These are phyloP conservation scores for Candida anutae DNA, from an alignment of 1,139 yeast species.

Conservation along the genomic window DNA sequence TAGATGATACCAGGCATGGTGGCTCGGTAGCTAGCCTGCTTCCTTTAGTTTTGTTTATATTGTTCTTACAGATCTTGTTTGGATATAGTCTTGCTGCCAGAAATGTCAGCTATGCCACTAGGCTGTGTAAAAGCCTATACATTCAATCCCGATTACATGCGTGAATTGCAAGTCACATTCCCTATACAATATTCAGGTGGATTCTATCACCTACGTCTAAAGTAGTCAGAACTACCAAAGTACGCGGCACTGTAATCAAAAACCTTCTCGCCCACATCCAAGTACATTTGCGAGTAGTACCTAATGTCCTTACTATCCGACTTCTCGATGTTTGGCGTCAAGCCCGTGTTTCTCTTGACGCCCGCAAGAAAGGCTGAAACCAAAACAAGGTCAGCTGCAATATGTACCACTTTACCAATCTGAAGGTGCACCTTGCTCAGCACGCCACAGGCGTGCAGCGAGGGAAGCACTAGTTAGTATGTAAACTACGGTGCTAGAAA, in stretches of 20 bases:
- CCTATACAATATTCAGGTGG: too few species aligned
- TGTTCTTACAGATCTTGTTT: too few species aligned
- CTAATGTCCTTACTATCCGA: conserved; percentile 42
- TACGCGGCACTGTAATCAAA: conserved; percentile 68
- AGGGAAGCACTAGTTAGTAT: too few species aligned
- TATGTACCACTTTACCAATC: conserved; percentile 60
- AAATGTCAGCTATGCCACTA: neutral
- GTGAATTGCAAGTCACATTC: too few species aligned
- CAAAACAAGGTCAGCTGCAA: conserved; percentile 65
- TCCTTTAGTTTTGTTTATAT: too few species aligned
- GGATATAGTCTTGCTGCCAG: neutral
- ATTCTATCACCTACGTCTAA: conserved; percentile 44
- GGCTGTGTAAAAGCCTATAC: neutral
- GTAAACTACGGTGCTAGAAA: too few species aligned
- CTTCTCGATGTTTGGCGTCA: conserved; percentile 39
- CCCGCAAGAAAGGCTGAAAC: conserved; percentile 86
- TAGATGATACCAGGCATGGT: too few species aligned
- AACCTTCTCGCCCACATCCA: conserved; percentile 78
- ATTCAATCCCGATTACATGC: neutral
- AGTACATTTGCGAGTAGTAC: conserved; percentile 56
- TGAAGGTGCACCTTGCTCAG: conserved; percentile 7
- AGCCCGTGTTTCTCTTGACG: conserved; percentile 79
- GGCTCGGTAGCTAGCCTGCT: too few species aligned
- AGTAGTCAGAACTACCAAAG: conserved; percentile 67
- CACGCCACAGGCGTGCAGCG: too few species aligned